Evolutionary conservation across 2,329 filamentous ascomycete genomes (phyloP).

Genomic region (Xylariaceae sp.): DNA sequence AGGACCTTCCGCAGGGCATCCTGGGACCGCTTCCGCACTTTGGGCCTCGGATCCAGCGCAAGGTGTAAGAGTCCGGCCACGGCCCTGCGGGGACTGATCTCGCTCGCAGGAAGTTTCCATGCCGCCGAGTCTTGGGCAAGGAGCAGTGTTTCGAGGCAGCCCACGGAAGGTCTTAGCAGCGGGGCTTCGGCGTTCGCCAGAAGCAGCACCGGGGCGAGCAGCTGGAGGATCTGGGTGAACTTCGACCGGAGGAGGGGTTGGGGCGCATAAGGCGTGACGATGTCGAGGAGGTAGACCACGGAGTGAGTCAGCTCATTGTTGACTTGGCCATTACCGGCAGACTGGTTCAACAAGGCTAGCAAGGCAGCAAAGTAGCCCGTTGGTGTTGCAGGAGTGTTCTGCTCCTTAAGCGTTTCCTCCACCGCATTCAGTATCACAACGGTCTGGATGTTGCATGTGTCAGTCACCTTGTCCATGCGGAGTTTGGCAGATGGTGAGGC

Average conservation of each 20-base stretch:
- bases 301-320: constrained; percentile 80
- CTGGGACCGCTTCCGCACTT: constrained; percentile 88
- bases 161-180: constrained; percentile 78
- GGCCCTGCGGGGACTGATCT: constrained; percentile 79
- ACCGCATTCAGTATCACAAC: constrained; percentile 83
- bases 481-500: constrained; percentile 7
- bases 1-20: constrained; percentile 81
- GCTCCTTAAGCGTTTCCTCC: constrained; percentile 84
- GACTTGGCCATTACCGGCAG: constrained; percentile 58
- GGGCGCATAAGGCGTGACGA: constrained; percentile 79
- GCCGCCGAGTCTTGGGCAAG: constrained; percentile 78
- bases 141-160: constrained; percentile 86
- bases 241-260: constrained; percentile 84
- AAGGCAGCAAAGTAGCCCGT: constrained; percentile 97
- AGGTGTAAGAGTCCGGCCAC: constrained; percentile 80
- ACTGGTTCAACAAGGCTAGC: constrained; percentile 75
- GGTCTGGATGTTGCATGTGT: too few species aligned
- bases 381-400: constrained; percentile 73
- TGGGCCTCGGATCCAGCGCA: constrained; percentile 79
- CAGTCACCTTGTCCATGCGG: too few species aligned
- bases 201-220: constrained; percentile 76
- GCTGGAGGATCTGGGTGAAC: constrained; percentile 85
- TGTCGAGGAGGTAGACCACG: constrained; percentile 90
- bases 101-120: constrained; percentile 78
- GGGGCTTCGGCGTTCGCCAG: constrained; percentile 78